Percentiles rank a stretch among this genome's conserved stretches.
These are phyloP conservation scores for Quaeritorhiza haematococci DNA, from an alignment of 371 early-diverging fungal genomes.

Conservation along the genomic window DNA sequence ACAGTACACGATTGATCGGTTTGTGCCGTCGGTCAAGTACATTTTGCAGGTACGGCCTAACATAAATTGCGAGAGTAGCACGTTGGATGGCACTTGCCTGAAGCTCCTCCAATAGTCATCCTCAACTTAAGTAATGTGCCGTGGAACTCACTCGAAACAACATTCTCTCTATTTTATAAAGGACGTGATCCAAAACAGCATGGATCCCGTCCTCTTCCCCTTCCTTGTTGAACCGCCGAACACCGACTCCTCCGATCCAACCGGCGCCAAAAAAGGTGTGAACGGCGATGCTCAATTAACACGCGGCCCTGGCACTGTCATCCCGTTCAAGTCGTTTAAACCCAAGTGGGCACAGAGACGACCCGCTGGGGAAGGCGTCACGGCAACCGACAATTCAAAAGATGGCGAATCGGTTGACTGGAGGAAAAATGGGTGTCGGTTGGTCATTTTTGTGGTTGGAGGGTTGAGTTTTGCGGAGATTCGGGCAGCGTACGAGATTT, in stretches of 20 bases:
- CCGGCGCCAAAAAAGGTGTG: not conserved
- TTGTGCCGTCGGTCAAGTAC: conserved; percentile 33
- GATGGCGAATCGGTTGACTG: conserved; percentile 5
- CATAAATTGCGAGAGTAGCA: not conserved
- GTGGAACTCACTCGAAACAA: not conserved
- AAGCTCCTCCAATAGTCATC: too few relatives aligned
- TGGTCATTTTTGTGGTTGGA: conserved; percentile 80
- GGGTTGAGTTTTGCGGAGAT: conserved; percentile 85
- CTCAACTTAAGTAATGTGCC: conserved; percentile 7
- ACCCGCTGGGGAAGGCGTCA: conserved; percentile 1
- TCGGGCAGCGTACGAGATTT: conserved; percentile 74
- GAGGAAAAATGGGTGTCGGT: conserved; percentile 18
- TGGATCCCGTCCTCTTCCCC: conserved; percentile 14
- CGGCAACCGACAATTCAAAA: not conserved
- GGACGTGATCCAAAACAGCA: conserved; percentile 5
- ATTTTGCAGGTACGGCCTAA: conserved; percentile 27
- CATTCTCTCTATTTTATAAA: not conserved
- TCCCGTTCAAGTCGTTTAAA: conserved; percentile 4
- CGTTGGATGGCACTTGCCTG: conserved; percentile 10
- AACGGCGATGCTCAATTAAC: not conserved
- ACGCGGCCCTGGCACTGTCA: conserved; percentile 7
- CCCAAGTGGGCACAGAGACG: conserved; percentile 15
- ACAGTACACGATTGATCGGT: conserved; percentile 38
- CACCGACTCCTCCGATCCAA: not conserved
- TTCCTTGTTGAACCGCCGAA: too few relatives aligned